Evolutionary conservation across 2,329 filamentous ascomycete genomes (phyloP), one percentile per base, ranked within the genome.

Genomic region (Epichloe amarillans): DNA sequence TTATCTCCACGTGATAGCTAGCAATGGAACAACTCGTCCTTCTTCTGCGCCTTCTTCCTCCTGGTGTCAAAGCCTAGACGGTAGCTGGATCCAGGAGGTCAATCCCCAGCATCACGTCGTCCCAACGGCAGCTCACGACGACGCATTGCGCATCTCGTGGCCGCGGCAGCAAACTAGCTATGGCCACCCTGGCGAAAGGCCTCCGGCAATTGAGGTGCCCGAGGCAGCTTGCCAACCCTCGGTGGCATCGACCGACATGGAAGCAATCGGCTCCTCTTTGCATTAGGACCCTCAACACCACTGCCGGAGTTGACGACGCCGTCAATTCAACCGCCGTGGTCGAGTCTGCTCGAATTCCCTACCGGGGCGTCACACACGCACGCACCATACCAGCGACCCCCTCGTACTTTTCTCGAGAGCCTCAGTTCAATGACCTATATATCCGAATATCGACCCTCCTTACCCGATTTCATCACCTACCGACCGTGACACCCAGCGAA

Each of bases 391-490:
- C 93, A 19, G 76, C 77, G 26, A 95, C 90, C 37, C 83, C 88
- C 3, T 93, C 91, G n/a, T 98, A 98, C 71, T 98, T 97, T 72
- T 90, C 88, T 49, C 84, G 84, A 49, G 84, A 84, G 54, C 86
- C 90, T 2, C 75, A 77, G 50, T 96, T 95, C 73, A 93, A 84
- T 68, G 93, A 98, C 69, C 79, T 86, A 61, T 80, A 86, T 59
- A 77, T 97, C 57, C 71, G 74, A 44, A 75, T 98, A 46, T 80
- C 88, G 59, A 74, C 77, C 11, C 76, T 97, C 23, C 70, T 86
- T 51, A 80, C 80, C 49, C 83, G 81, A 66, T 84, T 93, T 64
- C 76, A 80, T 51, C 74, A 81, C 26, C 76, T 97, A 14, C 93
- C 93, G 6, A 77, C 73, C 3, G 70, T 90, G 11, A 68, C 80